phyloP scores from a whole-genome alignment of 2,329 filamentous ascomycete species.

The Fusarium piperis region DNA sequence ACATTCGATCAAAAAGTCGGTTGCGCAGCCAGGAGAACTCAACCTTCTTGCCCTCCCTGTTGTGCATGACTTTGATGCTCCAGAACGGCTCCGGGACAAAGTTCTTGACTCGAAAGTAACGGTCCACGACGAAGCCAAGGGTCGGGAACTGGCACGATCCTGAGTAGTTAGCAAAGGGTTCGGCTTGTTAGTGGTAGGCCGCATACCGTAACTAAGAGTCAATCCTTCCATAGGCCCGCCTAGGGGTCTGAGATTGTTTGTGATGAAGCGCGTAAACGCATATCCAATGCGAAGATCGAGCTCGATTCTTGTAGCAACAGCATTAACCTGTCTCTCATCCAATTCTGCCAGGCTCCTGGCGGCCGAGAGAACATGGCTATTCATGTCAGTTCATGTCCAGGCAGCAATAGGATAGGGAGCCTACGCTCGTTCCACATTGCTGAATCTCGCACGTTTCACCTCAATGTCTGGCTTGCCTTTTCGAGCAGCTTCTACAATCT shows the following conservation, averaged over 20 bases:
- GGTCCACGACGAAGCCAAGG: slow-evolving; percentile 94
- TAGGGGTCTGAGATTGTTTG: slow-evolving; percentile 77
- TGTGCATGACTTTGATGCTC: slow-evolving; percentile 86
- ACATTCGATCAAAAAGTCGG: slow-evolving; percentile 87
- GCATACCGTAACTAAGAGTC: slow-evolving; percentile 81
- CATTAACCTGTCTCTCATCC: slow-evolving; percentile 86
- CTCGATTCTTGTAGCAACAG: slow-evolving; percentile 89
- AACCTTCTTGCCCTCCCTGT: slow-evolving; percentile 79
- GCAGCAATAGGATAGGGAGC: slow-evolving; percentile 41
- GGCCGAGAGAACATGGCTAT: slow-evolving; percentile 85
- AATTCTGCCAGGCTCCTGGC: slow-evolving; percentile 80
- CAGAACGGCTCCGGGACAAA: slow-evolving; percentile 95
- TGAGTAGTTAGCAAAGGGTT: slow-evolving; percentile 44
- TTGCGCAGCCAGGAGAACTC: slow-evolving; percentile 85
- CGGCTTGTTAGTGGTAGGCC: neutral
- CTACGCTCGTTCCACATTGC: slow-evolving; percentile 91
- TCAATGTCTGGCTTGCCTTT: slow-evolving; percentile 78
- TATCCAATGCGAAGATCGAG: slow-evolving; percentile 92
- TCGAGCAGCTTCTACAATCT: slow-evolving; percentile 84
- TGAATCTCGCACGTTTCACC: slow-evolving; percentile 89
- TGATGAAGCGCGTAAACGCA: slow-evolving; percentile 90
- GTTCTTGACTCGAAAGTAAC: slow-evolving; percentile 92
- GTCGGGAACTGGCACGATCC: slow-evolving; percentile 97
- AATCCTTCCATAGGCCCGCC: slow-evolving; percentile 72
- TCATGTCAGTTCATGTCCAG: neutral